These are phyloP conservation scores for Cercospora beticola DNA, from an alignment of 2,329 filamentous ascomycete genomes.

Conservation along the genomic window DNA sequence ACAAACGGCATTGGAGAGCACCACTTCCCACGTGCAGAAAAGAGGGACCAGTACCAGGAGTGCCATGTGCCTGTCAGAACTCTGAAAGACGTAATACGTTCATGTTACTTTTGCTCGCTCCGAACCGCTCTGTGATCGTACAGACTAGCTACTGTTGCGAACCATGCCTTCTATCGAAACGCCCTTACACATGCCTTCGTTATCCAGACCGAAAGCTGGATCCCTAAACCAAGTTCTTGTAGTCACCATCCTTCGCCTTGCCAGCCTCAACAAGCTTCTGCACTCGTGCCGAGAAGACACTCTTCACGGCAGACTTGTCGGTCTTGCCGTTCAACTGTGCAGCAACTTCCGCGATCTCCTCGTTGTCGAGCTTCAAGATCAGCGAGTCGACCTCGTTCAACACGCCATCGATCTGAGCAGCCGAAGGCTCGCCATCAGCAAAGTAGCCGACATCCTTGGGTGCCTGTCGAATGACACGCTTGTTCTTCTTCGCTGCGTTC, in stretches of 20 bases:
- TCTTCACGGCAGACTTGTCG: conserved; percentile 80
- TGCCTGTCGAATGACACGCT: conserved; percentile 88
- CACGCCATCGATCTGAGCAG: conserved; percentile 79
- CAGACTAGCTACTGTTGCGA: conserved; percentile 1
- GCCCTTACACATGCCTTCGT: conserved; percentile 1
- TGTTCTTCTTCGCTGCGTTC: conserved; percentile 99
- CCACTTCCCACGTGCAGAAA: neutral
- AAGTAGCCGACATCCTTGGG: conserved; percentile 99
- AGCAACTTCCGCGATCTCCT: conserved; percentile 83
- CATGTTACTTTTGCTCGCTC: neutral
- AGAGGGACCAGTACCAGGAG: neutral
- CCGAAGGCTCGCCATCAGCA: conserved; percentile 63
- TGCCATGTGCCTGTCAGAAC: conserved; percentile 1
- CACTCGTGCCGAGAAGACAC: conserved; percentile 74
- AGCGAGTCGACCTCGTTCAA: conserved; percentile 83
- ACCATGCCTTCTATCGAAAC: neutral
- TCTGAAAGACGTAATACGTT: neutral
- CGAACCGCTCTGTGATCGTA: conserved; percentile 1
- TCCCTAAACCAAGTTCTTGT: conserved; percentile 55
- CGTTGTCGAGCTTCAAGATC: conserved; percentile 83
- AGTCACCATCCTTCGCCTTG: conserved; percentile 81
- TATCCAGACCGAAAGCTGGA: neutral
- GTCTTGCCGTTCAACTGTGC: conserved; percentile 75
- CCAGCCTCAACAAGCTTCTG: conserved; percentile 75
- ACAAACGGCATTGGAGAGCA: neutral